These are phyloP conservation scores for Solanum sejunctum DNA, from an alignment of 257 asterid genomes.

Conservation along the genomic window DNA sequence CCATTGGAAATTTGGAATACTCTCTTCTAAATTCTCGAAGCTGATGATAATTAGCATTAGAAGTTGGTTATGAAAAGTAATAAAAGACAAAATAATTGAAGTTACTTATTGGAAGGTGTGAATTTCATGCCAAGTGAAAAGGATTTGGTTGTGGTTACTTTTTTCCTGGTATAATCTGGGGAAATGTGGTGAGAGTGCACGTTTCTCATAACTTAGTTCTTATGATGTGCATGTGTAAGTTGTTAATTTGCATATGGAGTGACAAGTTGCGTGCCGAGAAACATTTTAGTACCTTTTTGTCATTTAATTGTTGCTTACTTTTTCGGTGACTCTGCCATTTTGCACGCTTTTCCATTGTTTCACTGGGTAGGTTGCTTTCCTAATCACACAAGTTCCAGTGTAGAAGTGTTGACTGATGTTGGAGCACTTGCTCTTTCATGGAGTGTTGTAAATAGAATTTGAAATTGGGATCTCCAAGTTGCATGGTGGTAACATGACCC, in stretches of 20 bases:
- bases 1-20: not conserved
- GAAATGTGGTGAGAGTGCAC: not conserved
- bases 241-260: not conserved
- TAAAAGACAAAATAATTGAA: not conserved
- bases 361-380: not conserved
- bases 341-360: not conserved
- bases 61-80: not conserved
- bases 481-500: not conserved
- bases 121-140: not conserved
- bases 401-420: not conserved
- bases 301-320: not conserved
- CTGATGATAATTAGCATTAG: not conserved
- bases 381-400: not conserved
- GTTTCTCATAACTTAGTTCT: not conserved
- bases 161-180: not conserved
- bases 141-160: not conserved
- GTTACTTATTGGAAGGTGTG: not conserved
- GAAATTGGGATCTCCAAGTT: not conserved
- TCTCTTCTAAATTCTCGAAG: not conserved
- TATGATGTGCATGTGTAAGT: not conserved
- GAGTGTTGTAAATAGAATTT: not conserved
- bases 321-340: not conserved
- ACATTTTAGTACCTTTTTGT: not conserved
- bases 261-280: not conserved
- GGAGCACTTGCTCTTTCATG: not conserved